Conservation (phyloP, 495 filamentous ascomycete species). For the Neurospora sp. region DNA sequence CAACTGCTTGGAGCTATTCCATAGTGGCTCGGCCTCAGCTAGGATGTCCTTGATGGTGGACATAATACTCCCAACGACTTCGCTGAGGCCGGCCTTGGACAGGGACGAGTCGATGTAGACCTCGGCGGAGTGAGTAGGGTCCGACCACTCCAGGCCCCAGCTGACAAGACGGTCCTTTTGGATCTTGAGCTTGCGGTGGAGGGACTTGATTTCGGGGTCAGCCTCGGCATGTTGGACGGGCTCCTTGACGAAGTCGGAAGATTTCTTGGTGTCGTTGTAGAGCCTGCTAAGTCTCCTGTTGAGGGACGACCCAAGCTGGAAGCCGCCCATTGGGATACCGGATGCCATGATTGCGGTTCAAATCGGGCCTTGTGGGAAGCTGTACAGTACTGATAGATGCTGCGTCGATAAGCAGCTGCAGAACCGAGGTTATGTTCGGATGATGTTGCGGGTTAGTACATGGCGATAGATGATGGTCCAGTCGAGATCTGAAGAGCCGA, state of each 20-base stretch:
- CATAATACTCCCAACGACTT: conserved; percentile 83
- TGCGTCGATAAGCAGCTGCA: too few species aligned
- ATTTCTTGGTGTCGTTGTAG: conserved; percentile 86
- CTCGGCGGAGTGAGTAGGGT: conserved; percentile 54
- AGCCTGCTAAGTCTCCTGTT: conserved; percentile 74
- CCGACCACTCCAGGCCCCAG: conserved; percentile 89
- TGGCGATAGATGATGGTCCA: neutral
- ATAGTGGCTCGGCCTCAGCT: conserved; percentile 74
- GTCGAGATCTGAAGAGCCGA: neutral
- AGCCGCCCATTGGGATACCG: conserved; percentile 33
- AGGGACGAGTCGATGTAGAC: conserved; percentile 68
- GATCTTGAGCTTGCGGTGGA: conserved; percentile 49
- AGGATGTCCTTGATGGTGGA: conserved; percentile 78
- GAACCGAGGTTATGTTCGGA: too few species aligned
- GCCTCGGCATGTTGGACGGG: conserved; percentile 48
- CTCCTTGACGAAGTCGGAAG: conserved; percentile 71
- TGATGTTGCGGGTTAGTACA: neutral
- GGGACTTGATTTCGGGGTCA: conserved; percentile 44
- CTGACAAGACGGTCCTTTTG: conserved; percentile 69
- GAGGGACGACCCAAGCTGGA: conserved; percentile 36
- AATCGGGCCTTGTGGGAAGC: neutral
- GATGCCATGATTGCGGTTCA: conserved; percentile 31
- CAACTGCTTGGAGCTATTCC: conserved; percentile 39
- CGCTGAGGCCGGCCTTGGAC: conserved; percentile 72
- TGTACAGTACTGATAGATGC: neutral